Base-by-base conservation (phyloP, 306 rosid genomes). In the Arachis stenosperma region DNA sequence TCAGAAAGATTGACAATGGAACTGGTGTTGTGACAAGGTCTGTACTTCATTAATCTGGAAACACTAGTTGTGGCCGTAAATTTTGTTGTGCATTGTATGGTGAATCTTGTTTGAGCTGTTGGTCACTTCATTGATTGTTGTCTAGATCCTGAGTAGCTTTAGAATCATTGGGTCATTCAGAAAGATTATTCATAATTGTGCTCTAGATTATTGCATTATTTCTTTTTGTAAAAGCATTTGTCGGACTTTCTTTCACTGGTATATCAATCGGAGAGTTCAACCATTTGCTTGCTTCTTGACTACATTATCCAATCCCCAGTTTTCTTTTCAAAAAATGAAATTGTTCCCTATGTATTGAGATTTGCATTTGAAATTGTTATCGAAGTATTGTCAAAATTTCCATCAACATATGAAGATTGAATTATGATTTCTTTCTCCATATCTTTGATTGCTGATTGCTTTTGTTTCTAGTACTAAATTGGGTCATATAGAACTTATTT, bases 11-110 rank as follows among this genome's bases (percentile, higher is more conserved):
- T 79, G 99, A 91, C 74, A 79, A 75, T 44, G 86, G 87, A 84
- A 78, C 97, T 63, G 98, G 98, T 58, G 72, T 83, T 78, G 97
- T 90, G 64, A 87, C 97, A 68, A 95, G 98, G 99, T 95, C 76
- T 61, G 74, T 58, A 74, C 36, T 60, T 79, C 33, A 67, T 71
- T 69, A 40, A 60, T 60, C 22, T 44, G 13, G 42, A 33, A 39
- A 30, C 63, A 75, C 41, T 55, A 47, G 36, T 37, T 72, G 13
- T 52, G 37, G 37, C 4, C 2, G 37, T 33, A 33, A 33, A 36
- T n/a, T n/a, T 73, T 13, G 61, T 63, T 57, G 41, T 73, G 55
- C 65, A 62, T 43, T 64, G 57, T 67, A 43, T 71, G 62, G 48
- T 73, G 79, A 67, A 77, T 72, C 69, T 29, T 68, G 50, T 73